Conservation (phyloP, 2,329 filamentous ascomycete genomes). For the Cryphonectria carpinicola region DNA sequence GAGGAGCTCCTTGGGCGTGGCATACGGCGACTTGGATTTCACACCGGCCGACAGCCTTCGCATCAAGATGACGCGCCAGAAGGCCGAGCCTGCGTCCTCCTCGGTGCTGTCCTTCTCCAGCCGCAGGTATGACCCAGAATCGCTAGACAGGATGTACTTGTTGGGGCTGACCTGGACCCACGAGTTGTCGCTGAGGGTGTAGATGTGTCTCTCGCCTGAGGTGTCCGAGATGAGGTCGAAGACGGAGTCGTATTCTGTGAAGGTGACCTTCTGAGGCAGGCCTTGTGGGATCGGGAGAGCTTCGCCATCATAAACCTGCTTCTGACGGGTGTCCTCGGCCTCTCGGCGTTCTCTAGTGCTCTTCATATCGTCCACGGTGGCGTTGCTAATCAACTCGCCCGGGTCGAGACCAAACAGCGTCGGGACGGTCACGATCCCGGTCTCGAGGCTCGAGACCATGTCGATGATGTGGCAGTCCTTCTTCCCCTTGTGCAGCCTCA, state of each 20-base stretch:
- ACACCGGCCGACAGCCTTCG: conserved; percentile 49
- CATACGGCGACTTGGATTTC: conserved; percentile 61
- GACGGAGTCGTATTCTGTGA: conserved; percentile 92
- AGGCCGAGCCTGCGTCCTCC: conserved; percentile 36
- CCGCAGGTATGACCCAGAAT: conserved; percentile 64
- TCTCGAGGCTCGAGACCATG: conserved; percentile 84
- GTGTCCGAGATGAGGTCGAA: conserved; percentile 86
- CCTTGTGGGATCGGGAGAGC: conserved; percentile 9
- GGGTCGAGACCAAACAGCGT: conserved; percentile 94
- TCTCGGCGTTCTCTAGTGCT: conserved; percentile 54
- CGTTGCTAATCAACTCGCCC: conserved; percentile 71
- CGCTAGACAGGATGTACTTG: conserved; percentile 71
- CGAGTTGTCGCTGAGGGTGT: conserved; percentile 71
- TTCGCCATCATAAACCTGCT: conserved; percentile 29
- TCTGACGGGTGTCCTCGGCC: conserved; percentile 43
- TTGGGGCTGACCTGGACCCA: conserved; percentile 81
- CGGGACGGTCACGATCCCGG: conserved; percentile 86
- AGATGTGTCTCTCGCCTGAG: conserved; percentile 77
- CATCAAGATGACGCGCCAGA: conserved; percentile 52
- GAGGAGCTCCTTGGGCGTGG: conserved; percentile 70
- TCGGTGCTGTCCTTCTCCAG: conserved; percentile 49
- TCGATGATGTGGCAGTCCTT: conserved; percentile 93
- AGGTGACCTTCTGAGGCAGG: conserved; percentile 61
- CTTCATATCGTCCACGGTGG: conserved; percentile 65
- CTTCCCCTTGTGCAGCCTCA: conserved; percentile 82